A percentile compares a stretch with the other conserved stretches of the same genome.
Evolutionary conservation across 768 basidiomycete genomes (phyloP).

Genomic region (Kwoniella shandongensis): DNA sequence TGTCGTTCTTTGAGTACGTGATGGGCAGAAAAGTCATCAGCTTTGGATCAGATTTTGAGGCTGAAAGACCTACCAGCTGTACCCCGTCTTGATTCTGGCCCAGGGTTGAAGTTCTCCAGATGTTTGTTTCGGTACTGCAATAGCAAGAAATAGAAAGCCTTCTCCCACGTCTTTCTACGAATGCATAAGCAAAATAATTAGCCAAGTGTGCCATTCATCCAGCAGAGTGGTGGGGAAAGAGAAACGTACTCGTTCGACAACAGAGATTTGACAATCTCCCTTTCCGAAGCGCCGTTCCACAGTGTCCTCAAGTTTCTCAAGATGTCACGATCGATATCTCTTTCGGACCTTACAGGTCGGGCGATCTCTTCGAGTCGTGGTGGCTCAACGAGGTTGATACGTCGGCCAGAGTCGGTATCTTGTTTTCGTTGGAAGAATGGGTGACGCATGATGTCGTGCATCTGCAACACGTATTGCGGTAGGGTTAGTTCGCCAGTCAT

Average conservation of each 20-base stretch:
- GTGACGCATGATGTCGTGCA: constrained; percentile 78
- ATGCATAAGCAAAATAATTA: no score
- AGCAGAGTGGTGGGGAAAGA: no score
- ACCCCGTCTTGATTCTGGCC: constrained; percentile 18
- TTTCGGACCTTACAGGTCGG: constrained; percentile 66
- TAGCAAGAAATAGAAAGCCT: constrained; percentile 85
- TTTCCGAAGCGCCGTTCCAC: constrained; percentile 63
- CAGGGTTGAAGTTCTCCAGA: constrained; percentile 59
- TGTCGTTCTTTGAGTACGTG: constrained; percentile 3
- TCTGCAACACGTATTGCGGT: constrained; percentile 60
- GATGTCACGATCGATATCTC: constrained; percentile 73
- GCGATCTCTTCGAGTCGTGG: constrained; percentile 70
- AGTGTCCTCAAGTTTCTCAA: constrained; percentile 76
- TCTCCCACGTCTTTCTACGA: constrained; percentile 60
- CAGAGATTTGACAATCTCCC: constrained; percentile 46
- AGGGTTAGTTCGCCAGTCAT: background rate
- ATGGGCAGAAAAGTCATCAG: background rate
- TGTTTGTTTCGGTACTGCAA: constrained; percentile 69
- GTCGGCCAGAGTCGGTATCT: constrained; percentile 31
- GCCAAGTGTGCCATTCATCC: background rate
- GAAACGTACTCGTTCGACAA: constrained; percentile 38
- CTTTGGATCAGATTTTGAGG: background rate
- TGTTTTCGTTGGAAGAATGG: constrained; percentile 70
- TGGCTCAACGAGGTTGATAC: constrained; percentile 56
- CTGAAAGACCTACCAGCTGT: constrained; percentile 7